A percentile compares a stretch with the other conserved stretches of the same genome.
Evolutionary conservation across 257 asterid genomes (phyloP).

Genomic region (Parsonsia alboflavescens): DNA sequence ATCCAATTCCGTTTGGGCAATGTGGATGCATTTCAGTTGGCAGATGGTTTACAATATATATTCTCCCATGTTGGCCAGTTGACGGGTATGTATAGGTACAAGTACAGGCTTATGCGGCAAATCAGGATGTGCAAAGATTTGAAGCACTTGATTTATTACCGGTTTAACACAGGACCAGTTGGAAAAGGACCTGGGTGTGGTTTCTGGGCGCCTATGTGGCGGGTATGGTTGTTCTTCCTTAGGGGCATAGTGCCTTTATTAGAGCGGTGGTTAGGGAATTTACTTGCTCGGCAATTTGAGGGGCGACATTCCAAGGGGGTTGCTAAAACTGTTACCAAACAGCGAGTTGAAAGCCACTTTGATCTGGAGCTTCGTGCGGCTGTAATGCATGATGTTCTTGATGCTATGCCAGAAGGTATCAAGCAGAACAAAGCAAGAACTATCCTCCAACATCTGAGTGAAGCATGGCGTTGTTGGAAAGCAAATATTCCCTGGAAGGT

Average conservation of each 20-base stretch:
- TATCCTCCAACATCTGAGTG: conserved; percentile 94
- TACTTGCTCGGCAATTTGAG: conserved; percentile 95
- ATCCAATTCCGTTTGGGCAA: conserved; percentile 98
- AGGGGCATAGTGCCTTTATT: conserved; percentile 98
- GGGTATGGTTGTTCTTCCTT: conserved; percentile 98
- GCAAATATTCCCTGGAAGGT: conserved; percentile 99
- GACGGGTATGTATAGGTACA: conserved; percentile 98
- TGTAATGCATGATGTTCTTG: conserved; percentile 99
- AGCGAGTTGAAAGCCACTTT: conserved; percentile 99
- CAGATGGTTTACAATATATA: conserved; percentile 95
- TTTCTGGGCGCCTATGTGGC: conserved; percentile 99
- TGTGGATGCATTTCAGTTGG: conserved; percentile 98
- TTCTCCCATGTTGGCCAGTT: conserved; percentile 98
- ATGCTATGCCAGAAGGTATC: conserved; percentile 99
- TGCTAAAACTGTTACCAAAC: conserved; percentile 98
- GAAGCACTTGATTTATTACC: conserved; percentile 94
- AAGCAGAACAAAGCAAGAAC: conserved; percentile 98
- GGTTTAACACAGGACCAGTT: conserved; percentile 98
- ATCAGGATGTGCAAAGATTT: conserved; percentile 98
- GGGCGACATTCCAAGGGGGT: conserved; percentile 98
- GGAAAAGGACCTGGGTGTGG: conserved; percentile 99
- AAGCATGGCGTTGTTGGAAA: conserved; percentile 99
- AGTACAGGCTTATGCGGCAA: conserved; percentile 98
- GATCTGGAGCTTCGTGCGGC: conserved; percentile 99
- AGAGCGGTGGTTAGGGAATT: conserved; percentile 97